These are phyloP conservation scores for Silybum marianum DNA, from an alignment of 129 eudicot genomes.

Conservation along the genomic window DNA sequence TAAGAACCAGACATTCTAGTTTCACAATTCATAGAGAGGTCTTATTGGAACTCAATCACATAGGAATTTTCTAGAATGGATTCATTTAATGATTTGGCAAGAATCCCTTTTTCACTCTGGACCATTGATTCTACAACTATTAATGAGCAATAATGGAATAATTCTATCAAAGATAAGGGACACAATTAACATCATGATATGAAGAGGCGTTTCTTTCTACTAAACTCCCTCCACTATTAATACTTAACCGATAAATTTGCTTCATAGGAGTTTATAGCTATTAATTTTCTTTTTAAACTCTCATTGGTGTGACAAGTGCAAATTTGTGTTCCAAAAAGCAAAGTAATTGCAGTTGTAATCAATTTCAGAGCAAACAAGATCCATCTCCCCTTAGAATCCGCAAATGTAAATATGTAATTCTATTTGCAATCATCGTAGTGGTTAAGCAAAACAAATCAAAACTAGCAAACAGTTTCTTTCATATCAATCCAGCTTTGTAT, in stretches of 20 bases:
- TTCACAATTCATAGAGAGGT: not conserved
- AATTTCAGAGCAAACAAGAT: not conserved
- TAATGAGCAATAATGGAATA: not conserved
- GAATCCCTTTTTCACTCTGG: constrained; percentile 10
- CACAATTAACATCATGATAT: not conserved
- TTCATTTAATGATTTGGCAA: not conserved
- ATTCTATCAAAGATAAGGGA: constrained; percentile 3
- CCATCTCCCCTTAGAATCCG: not conserved
- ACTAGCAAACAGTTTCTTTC: not conserved
- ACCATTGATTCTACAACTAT: constrained; percentile 15
- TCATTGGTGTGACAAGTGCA: not conserved
- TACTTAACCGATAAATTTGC: not conserved
- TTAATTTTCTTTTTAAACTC: not conserved
- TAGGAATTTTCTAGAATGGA: not conserved
- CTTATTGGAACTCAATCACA: constrained; percentile 4
- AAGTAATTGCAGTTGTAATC: not conserved
- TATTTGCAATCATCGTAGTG: not conserved
- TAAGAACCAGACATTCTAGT: constrained; percentile 9
- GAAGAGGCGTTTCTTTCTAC: not conserved
- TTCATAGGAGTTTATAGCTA: not conserved
- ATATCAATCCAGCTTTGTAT: not conserved
- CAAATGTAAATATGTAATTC: not conserved
- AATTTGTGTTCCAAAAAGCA: not conserved
- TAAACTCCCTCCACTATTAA: not conserved
- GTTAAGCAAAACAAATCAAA: not conserved